These are phyloP conservation scores for Lachnellula suecica DNA, from an alignment of 2,329 filamentous ascomycete genomes.

Conservation along the genomic window DNA sequence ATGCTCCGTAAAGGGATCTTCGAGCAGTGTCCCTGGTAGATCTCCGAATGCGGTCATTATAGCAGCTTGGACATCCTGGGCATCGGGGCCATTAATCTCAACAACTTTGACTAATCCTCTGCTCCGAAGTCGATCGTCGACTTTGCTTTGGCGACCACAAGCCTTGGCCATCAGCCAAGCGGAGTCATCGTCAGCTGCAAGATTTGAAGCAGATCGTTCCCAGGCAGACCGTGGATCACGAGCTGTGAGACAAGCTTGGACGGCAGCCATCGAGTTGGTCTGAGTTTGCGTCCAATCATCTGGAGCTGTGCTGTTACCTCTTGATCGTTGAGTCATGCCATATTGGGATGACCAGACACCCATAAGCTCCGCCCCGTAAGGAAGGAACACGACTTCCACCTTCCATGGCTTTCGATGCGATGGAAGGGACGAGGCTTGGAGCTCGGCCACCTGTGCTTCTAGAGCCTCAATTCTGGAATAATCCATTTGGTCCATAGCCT, in stretches of 20 bases:
- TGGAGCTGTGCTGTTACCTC: slow-evolving; percentile 37
- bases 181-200: slow-evolving; percentile 15
- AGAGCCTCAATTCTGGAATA: slow-evolving; percentile 45
- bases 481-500: slow-evolving; percentile 36
- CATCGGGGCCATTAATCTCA: slow-evolving; percentile 60
- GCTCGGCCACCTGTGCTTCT: slow-evolving; percentile 37
- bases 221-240: slow-evolving; percentile 26
- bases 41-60: slow-evolving; percentile 62
- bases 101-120: slow-evolving; percentile 69
- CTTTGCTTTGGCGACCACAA: slow-evolving; percentile 59
- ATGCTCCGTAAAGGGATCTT: slow-evolving; percentile 21
- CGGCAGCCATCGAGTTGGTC: slow-evolving; percentile 24
- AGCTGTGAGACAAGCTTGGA: slow-evolving; percentile 25
- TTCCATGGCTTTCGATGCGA: slow-evolving; percentile 66
- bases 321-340: slow-evolving; percentile 33
- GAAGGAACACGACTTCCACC: slow-evolving; percentile 73
- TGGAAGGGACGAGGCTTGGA: slow-evolving; percentile 44
- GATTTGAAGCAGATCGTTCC: slow-evolving; percentile 23
- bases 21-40: slow-evolving; percentile 42
- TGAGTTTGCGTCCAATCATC: slow-evolving; percentile 47
- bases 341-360: slow-evolving; percentile 52
- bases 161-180: slow-evolving; percentile 61
- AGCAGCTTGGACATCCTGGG: slow-evolving; percentile 65
- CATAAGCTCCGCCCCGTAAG: slow-evolving; percentile 58
- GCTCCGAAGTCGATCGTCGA: slow-evolving; percentile 72